These are phyloP conservation scores for Spathaspora passalidarum DNA, from an alignment of 805 yeast genomes.

Conservation along the genomic window DNA sequence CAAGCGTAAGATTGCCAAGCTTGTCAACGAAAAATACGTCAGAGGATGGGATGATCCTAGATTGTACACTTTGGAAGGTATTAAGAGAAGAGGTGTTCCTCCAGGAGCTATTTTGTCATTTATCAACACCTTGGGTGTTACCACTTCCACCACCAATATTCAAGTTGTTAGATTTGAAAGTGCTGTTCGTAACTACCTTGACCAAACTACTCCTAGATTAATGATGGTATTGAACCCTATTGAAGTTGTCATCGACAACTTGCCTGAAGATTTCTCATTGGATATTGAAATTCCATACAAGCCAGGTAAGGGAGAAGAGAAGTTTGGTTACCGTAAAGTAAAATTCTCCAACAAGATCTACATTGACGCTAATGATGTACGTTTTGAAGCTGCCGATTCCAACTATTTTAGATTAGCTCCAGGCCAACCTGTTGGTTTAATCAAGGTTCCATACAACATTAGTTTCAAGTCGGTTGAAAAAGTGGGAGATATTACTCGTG, in stretches of 20 bases:
- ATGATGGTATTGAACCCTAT: slow-evolving; percentile 92
- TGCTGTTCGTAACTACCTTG: slow-evolving; percentile 83
- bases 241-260: slow-evolving; percentile 76
- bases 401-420: slow-evolving; percentile 95
- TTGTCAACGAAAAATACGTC: slow-evolving; percentile 77
- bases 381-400: slow-evolving; percentile 58
- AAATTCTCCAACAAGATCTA: slow-evolving; percentile 75
- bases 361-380: slow-evolving; percentile 87
- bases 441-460: slow-evolving; percentile 84
- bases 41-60: slow-evolving; percentile 99
- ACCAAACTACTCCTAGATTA: slow-evolving; percentile 87
- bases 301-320: slow-evolving; percentile 48
- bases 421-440: slow-evolving; percentile 89
- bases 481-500: slow-evolving; percentile 61
- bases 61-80: slow-evolving; percentile 88
- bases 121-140: slow-evolving; percentile 93
- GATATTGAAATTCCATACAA: slow-evolving; percentile 79
- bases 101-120: slow-evolving; percentile 96
- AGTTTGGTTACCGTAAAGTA: slow-evolving; percentile 62
- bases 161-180: slow-evolving; percentile 88
- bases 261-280: slow-evolving; percentile 72
- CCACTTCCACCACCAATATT: slow-evolving; percentile 88
- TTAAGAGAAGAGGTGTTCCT: slow-evolving; percentile 96
- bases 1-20: slow-evolving; percentile 91
- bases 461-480: slow-evolving; percentile 68